Base-by-base conservation (phyloP, 208 protist genomes). In the Trypanosoma boissoni region DNA sequence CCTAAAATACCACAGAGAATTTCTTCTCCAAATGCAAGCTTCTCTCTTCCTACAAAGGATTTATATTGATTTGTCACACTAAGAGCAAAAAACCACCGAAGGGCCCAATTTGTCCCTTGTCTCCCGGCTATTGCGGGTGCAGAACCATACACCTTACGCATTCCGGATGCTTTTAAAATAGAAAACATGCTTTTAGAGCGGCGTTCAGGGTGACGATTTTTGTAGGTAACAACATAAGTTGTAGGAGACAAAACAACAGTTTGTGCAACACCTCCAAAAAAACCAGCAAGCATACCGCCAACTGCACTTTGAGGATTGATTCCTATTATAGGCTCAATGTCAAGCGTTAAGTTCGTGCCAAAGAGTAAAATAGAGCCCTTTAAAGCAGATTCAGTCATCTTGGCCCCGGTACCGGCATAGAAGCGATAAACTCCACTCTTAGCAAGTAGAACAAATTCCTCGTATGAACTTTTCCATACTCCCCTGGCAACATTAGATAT, bases 311-410 rank as follows among this genome's bases (percentile, higher is more conserved):
- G 26, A 29, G 45, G 58, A 49, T 69, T 14, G 2, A 77, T 24
- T 46, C 71, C 71, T 2, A 58, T 16, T 28, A 53, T 44, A 6
- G 45, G 49, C 24, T 52, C 60, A 16, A 58, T 24, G 26, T 76
- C 62, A 0, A 69, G 52, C 14, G 72, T 61, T 20, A 58, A 48
- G 20, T 81, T 71, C 12, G 68, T 81, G 34, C 61, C 57, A n/a
- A 57, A 72, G 41, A 81, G 59, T 7, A 81, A 58, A 42, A 81
- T 67, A 58, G 64, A 67, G 23, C 74, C 74, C 48, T 81, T 80
- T 24, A 51, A 62, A 21, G 51, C 63, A 12, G 57, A 43, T 46
- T 80, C 74, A 14, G 74, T 57, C 56, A 80, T 64, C 46, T 80
- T 80, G 32, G 65, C 62, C 8, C 55, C 39, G 23, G 58, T 62